Percentiles rank a stretch among this genome's conserved stretches.
These are phyloP conservation scores for Russula olivacea DNA, from an alignment of 768 basidiomycete species.

Conservation along the genomic window DNA sequence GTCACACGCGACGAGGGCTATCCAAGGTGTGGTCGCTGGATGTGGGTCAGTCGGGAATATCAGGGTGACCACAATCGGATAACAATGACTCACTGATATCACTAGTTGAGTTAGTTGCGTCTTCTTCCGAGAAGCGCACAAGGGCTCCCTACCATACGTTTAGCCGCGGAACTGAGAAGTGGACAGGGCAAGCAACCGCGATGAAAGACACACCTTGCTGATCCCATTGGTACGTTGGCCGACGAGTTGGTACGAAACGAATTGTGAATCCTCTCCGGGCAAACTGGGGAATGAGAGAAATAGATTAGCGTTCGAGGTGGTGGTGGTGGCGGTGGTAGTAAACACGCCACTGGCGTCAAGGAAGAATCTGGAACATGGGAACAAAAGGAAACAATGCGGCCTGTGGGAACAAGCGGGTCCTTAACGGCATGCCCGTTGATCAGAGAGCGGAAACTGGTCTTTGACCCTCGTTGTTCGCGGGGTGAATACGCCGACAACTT, in stretches of 20 bases:
- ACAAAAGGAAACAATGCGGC: neutral
- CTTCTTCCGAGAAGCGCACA: constrained; percentile 73
- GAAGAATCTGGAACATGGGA: neutral
- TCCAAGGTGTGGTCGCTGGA: constrained; percentile 77
- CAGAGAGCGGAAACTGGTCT: neutral
- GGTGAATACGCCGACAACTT: neutral
- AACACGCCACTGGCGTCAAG: no score
- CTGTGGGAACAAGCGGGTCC: neutral
- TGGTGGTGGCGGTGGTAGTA: neutral
- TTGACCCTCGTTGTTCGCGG: neutral
- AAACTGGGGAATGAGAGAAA: constrained; percentile 15
- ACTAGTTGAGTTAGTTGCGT: constrained; percentile 34
- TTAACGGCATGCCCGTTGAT: neutral
- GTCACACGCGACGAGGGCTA: constrained; percentile 84
- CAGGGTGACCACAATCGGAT: neutral
- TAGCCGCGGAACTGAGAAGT: neutral
- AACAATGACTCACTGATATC: constrained; percentile 40
- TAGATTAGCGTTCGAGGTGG: neutral
- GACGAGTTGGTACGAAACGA: constrained; percentile 56
- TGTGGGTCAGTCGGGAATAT: neutral
- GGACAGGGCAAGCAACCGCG: neutral
- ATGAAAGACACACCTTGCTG: constrained; percentile 44
- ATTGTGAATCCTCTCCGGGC: constrained; percentile 45
- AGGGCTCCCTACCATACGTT: constrained; percentile 56
- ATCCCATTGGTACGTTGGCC: constrained; percentile 45